These are phyloP conservation scores for Botrytis hyacinthi DNA, from an alignment of 2,329 filamentous ascomycete species.

Conservation along the genomic window DNA sequence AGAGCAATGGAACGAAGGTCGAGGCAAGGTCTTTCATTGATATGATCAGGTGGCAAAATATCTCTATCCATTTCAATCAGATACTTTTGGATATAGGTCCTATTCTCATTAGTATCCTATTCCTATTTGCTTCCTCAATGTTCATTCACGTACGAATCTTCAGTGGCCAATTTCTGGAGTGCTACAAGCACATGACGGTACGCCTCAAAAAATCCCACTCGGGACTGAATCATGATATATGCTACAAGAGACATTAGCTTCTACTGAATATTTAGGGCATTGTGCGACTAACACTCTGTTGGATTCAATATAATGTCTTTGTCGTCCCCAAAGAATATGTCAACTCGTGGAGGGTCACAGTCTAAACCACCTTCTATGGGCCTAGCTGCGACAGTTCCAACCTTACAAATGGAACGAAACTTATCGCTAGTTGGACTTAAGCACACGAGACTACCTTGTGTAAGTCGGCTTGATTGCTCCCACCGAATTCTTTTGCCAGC, in stretches of 20 bases:
- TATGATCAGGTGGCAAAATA: slow-evolving; percentile 22
- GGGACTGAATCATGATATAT: slow-evolving; percentile 73
- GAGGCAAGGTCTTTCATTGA: slow-evolving; percentile 20
- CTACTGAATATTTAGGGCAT: not conserved
- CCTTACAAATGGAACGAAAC: slow-evolving; percentile 63
- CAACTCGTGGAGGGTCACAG: slow-evolving; percentile 67
- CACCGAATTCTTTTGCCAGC: slow-evolving; percentile 67
- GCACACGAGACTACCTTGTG: slow-evolving; percentile 52
- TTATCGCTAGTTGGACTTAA: slow-evolving; percentile 54
- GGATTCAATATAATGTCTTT: slow-evolving; percentile 68
- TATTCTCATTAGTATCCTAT: not conserved
- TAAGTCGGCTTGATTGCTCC: slow-evolving; percentile 51
- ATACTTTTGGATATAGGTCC: slow-evolving; percentile 16
- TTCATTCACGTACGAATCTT: slow-evolving; percentile 23
- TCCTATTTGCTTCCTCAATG: not conserved
- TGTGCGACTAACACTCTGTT: slow-evolving; percentile 49
- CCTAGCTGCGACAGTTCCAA: slow-evolving; percentile 72
- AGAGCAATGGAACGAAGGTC: slow-evolving; percentile 18
- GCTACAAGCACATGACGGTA: slow-evolving; percentile 69
- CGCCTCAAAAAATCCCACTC: slow-evolving; percentile 73
- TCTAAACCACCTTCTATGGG: slow-evolving; percentile 59
- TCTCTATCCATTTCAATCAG: slow-evolving; percentile 10
- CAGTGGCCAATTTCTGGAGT: slow-evolving; percentile 54
- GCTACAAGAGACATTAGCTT: slow-evolving; percentile 23
- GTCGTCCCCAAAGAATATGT: slow-evolving; percentile 66